Evolutionary conservation across 371 early-diverging fungal species (phyloP), one percentile per base, ranked within the genome.

Genomic region (Apophysomyces ossiformis): DNA sequence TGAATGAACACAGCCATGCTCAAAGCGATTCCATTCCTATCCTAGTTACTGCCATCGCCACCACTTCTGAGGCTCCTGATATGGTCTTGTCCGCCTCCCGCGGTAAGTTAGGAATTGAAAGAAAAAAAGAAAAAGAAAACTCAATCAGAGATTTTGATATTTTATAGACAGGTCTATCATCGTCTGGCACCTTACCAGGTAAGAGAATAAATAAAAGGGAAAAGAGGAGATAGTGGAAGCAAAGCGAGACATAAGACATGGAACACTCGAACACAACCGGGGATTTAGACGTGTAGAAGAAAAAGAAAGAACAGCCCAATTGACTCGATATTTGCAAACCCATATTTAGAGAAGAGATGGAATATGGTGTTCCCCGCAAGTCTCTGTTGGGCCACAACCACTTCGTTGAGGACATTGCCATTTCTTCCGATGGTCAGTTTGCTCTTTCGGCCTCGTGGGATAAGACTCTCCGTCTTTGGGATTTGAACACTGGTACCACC

Each of bases 371-470:
- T 61, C 91, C 97, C 81, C 89, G 89, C 72, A 89, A 90, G 73
- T 81, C 94, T 70, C 90, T 96, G 63, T 78, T 84, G 54, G 94
- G 98, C 74, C 98, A 98, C 92, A 96, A 95, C 92, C 93, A 94
- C 92, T 95, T 96, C 75, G 93, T 98, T 70, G 85, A 92, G 79
- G 98, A 98, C 81, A 87, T 98, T 69, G 95, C 89, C 68, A 88
- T 98, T 83, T 95, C 96, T 72, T 93, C 94, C 61, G 97, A 98
- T 78, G 98, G 96, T 75, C 93, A 93, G 85, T 96, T 93, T 78
- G 96, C 93, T 64, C 85, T 96, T 73, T 94, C 97, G 57, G 94
- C 96, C 69, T 96, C 97, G 44, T 96, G 97, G 97, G 97, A 97
- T 85, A 93, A 95, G 87, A 95, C 96, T 72, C 90, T 97, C 73